A percentile compares a stretch with the other conserved stretches of the same genome.
Evolutionary conservation across 2,329 filamentous ascomycete species (phyloP).

Genomic region (Tricladium varicosporioides): DNA sequence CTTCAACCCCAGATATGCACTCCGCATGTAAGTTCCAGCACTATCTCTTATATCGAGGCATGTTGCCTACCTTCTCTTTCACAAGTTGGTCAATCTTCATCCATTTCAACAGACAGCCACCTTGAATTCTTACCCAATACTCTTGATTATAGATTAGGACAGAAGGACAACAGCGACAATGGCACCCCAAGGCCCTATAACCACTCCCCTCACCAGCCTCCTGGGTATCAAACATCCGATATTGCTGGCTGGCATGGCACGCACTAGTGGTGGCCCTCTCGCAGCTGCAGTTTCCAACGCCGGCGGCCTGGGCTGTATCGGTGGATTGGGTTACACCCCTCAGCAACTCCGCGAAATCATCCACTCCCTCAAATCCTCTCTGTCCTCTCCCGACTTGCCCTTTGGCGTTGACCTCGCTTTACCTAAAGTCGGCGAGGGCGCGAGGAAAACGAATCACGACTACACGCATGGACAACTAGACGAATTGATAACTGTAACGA

Average conservation of each 20-base stretch:
- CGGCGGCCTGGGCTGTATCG: constrained; percentile 72
- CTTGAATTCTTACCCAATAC: not conserved
- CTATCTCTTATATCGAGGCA: too few species aligned
- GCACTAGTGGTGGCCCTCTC: constrained; percentile 73
- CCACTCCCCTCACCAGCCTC: constrained; percentile 74
- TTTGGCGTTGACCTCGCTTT: constrained; percentile 92
- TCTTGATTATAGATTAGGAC: too few species aligned
- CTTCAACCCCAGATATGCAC: too few species aligned
- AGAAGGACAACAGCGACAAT: not conserved
- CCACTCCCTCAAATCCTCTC: constrained; percentile 76
- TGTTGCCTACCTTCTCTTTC: too few species aligned
- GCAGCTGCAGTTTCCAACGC: constrained; percentile 81
- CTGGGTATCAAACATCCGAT: constrained; percentile 86
- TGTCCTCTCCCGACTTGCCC: constrained; percentile 65
- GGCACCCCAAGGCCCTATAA: constrained; percentile 48
- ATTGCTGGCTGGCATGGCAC: constrained; percentile 91
- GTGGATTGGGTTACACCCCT: constrained; percentile 71
- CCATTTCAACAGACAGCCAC: not conserved
- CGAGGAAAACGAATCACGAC: constrained; percentile 91
- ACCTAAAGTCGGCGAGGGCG: constrained; percentile 80
- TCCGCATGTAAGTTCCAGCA: too few species aligned
- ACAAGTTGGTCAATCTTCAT: too few species aligned
- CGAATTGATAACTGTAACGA: constrained; percentile 82
- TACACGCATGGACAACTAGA: constrained; percentile 89
- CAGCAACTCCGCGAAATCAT: constrained; percentile 76